Percentiles rank a stretch among this genome's conserved stretches.
Conservation (phyloP, 495 filamentous ascomycete genomes). For the Penicillium riverlandense region DNA sequence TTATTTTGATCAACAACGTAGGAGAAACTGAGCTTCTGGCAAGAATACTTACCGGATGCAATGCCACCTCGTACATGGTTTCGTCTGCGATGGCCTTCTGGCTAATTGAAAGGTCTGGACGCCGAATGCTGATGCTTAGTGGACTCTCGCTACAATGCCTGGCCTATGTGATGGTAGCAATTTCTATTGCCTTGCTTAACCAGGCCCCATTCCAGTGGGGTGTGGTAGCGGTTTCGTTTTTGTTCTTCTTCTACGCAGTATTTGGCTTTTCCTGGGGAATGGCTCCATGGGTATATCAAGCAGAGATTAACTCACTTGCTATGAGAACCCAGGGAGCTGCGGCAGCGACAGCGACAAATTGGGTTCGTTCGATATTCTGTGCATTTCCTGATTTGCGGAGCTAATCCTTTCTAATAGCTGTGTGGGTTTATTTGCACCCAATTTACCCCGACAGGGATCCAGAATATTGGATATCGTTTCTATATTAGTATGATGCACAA, state of each 20-base stretch:
- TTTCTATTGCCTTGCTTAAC: slow-evolving; percentile 21
- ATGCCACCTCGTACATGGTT: slow-evolving; percentile 62
- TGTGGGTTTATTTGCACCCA: slow-evolving; percentile 41
- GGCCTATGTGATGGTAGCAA: slow-evolving; percentile 13
- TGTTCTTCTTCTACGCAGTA: slow-evolving; percentile 15
- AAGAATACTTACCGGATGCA: slow-evolving; percentile 61
- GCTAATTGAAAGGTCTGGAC: slow-evolving; percentile 59
- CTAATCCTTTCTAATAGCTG: not conserved
- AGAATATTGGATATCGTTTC: slow-evolving; percentile 39
- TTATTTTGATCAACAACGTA: slow-evolving; percentile 43
- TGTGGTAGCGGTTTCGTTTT: slow-evolving; percentile 12
- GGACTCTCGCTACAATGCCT: slow-evolving; percentile 35
- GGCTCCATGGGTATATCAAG: slow-evolving; percentile 44
- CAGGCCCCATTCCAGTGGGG: slow-evolving; percentile 19
- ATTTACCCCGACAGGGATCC: slow-evolving; percentile 44
- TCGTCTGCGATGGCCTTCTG: slow-evolving; percentile 64
- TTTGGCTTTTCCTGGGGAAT: slow-evolving; percentile 15
- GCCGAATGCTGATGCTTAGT: slow-evolving; percentile 51
- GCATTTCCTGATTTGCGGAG: not conserved
- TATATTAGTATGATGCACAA: slow-evolving; percentile 42
- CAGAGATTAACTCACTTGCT: slow-evolving; percentile 45
- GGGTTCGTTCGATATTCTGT: not conserved
- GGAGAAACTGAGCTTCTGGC: slow-evolving; percentile 64
- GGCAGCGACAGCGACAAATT: slow-evolving; percentile 16
- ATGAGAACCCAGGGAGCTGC: slow-evolving; percentile 45